These are phyloP conservation scores for Didymella segeticola DNA, from an alignment of 2,329 filamentous ascomycete species.

Conservation along the genomic window DNA sequence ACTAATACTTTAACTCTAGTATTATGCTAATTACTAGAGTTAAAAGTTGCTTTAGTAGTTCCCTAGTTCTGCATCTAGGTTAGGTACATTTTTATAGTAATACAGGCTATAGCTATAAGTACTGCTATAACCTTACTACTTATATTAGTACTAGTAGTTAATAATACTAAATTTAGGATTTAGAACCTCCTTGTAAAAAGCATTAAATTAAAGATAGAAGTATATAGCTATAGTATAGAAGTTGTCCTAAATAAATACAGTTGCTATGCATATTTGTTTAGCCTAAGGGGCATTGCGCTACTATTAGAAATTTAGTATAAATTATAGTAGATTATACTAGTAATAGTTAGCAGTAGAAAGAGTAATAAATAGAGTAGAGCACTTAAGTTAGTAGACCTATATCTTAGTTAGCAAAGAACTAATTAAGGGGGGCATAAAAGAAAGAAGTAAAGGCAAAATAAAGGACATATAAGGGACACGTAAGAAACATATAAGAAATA, in stretches of 20 bases:
- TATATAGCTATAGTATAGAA: no score
- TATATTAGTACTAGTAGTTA: neutral
- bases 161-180: neutral
- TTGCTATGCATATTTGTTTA: no score
- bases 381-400: neutral
- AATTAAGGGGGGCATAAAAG: no score
- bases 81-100: neutral
- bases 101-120: neutral
- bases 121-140: neutral
- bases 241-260: no score
- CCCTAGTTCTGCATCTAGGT: neutral
- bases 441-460: no score
- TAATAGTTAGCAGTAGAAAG: neutral
- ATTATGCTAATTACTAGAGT: no score
- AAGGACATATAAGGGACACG: no score
- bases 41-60: no score
- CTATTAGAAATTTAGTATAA: neutral
- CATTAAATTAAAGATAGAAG: no score
- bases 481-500: no score
- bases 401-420: no score
- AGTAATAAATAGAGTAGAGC: neutral
- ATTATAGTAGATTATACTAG: neutral
- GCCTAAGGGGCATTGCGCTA: neutral
- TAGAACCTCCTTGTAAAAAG: neutral
- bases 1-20: no score